Evolutionary conservation across 305 asterid species (phyloP).

Genomic region (Euphrasia arctica): DNA sequence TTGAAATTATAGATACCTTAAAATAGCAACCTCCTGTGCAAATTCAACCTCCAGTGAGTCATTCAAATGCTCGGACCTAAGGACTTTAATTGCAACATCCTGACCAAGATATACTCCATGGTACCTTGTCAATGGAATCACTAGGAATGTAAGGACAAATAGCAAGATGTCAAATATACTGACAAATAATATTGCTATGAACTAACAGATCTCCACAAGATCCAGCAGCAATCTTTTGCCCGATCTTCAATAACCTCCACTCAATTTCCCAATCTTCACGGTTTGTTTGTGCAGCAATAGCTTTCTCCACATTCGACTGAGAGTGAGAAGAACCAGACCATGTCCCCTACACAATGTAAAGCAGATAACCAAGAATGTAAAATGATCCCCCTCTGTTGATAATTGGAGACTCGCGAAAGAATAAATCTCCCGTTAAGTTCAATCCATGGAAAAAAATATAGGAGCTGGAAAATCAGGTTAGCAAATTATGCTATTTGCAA

Average conservation of each 20-base stretch:
- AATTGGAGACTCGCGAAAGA: slow-evolving; percentile 26
- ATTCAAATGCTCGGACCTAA: slow-evolving; percentile 74
- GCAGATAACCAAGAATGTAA: slow-evolving; percentile 18
- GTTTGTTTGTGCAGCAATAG: slow-evolving; percentile 35
- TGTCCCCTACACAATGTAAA: slow-evolving; percentile 53
- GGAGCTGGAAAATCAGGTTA: slow-evolving; percentile 6
- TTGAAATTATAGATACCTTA: slow-evolving; percentile 50
- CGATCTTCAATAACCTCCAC: slow-evolving; percentile 67
- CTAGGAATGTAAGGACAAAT: slow-evolving; percentile 25
- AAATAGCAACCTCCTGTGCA: slow-evolving; percentile 73
- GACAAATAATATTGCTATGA: slow-evolving; percentile 23
- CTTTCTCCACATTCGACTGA: slow-evolving; percentile 43
- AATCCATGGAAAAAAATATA: not conserved
- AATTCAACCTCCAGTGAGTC: slow-evolving; percentile 70
- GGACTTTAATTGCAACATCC: slow-evolving; percentile 87
- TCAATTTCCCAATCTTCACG: slow-evolving; percentile 69
- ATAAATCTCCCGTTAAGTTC: not conserved
- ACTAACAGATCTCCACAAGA: slow-evolving; percentile 92
- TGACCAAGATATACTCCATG: slow-evolving; percentile 71
- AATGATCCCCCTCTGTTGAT: too few relatives aligned
- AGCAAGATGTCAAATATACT: slow-evolving; percentile 20
- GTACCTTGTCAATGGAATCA: slow-evolving; percentile 50
- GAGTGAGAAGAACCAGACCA: slow-evolving; percentile 68
- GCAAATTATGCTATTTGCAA: slow-evolving; percentile 10
- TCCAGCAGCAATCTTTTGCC: slow-evolving; percentile 83